phyloP scores from a whole-genome alignment of 768 basidiomycete genomes.

The Boletus subcaerulescens region DNA sequence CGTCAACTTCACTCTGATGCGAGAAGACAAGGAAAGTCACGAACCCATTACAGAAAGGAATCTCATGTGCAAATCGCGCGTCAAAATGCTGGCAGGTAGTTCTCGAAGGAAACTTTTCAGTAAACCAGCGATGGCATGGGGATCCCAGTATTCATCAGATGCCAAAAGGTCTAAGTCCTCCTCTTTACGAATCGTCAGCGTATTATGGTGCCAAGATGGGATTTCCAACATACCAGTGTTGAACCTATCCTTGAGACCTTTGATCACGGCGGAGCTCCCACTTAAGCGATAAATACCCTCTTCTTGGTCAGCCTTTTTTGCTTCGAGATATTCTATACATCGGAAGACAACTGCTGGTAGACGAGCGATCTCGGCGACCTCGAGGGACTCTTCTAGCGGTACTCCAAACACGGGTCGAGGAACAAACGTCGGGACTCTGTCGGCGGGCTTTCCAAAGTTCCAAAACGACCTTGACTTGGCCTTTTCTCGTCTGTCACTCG shows the following conservation, averaged over 20 bases:
- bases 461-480: conserved; percentile 92
- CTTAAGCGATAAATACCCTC: conserved; percentile 97
- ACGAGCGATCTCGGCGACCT: conserved; percentile 84
- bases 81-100: conserved; percentile 88
- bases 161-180: conserved; percentile 92
- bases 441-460: conserved; percentile 75
- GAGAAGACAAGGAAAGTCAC: conserved; percentile 30
- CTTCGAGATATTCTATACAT: conserved; percentile 92
- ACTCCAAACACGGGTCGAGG: conserved; percentile 88
- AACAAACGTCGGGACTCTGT: conserved; percentile 38
- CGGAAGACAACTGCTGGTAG: conserved; percentile 95
- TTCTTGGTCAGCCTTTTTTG: conserved; percentile 91
- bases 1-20: conserved; percentile 9
- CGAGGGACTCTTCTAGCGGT: conserved; percentile 80
- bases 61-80: conserved; percentile 83
- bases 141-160: conserved; percentile 94
- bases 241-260: conserved; percentile 88
- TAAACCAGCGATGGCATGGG: conserved; percentile 94
- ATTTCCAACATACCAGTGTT: conserved; percentile 63
- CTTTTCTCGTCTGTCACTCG: conserved; percentile 80
- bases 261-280: conserved; percentile 94
- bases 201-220: conserved; percentile 1
- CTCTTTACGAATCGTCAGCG: conserved; percentile 48
- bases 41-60: conserved; percentile 92
- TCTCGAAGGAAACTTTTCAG: conserved; percentile 93